Conservation (phyloP, 2,329 filamentous ascomycete species). For the Xylaria sp. region DNA sequence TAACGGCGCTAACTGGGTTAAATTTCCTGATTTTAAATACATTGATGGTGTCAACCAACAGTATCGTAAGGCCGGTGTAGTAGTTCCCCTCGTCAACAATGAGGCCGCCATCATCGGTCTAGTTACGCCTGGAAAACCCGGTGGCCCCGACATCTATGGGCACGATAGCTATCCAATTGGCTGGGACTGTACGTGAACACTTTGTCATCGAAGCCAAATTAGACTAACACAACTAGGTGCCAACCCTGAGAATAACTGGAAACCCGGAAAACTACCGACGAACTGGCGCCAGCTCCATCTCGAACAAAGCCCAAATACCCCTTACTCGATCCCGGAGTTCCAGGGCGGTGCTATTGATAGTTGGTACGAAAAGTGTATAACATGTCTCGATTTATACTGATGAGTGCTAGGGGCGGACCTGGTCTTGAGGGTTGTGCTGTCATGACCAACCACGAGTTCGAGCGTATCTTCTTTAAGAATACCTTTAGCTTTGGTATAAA, state of each 20-base stretch:
- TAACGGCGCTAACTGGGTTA: constrained; percentile 52
- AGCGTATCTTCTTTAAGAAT: constrained; percentile 82
- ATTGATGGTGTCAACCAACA: constrained; percentile 51
- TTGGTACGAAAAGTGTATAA: constrained; percentile 7
- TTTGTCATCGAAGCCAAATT: background rate
- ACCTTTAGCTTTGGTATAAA: constrained; percentile 57
- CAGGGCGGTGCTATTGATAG: constrained; percentile 60
- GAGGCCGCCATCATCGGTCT: constrained; percentile 21
- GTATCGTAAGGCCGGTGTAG: constrained; percentile 68
- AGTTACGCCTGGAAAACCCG: constrained; percentile 22
- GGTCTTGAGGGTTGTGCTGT: constrained; percentile 69
- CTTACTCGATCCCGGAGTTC: constrained; percentile 52
- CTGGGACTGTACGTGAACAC: constrained; percentile 54
- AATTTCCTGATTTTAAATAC: constrained; percentile 68
- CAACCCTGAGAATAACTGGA: constrained; percentile 49
- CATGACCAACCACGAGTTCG: constrained; percentile 74
- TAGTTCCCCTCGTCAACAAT: constrained; percentile 68
- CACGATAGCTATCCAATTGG: constrained; percentile 68
- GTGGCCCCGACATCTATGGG: constrained; percentile 44
- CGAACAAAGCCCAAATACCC: constrained; percentile 30
- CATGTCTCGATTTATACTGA: constrained; percentile 63
- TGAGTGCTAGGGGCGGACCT: constrained; percentile 75
- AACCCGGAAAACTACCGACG: constrained; percentile 17
- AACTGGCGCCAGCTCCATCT: constrained; percentile 27
- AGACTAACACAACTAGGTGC: constrained; percentile 38